Evolutionary conservation across 495 filamentous ascomycete species (phyloP).

Genomic region (Hyaloscypha bicolor): DNA sequence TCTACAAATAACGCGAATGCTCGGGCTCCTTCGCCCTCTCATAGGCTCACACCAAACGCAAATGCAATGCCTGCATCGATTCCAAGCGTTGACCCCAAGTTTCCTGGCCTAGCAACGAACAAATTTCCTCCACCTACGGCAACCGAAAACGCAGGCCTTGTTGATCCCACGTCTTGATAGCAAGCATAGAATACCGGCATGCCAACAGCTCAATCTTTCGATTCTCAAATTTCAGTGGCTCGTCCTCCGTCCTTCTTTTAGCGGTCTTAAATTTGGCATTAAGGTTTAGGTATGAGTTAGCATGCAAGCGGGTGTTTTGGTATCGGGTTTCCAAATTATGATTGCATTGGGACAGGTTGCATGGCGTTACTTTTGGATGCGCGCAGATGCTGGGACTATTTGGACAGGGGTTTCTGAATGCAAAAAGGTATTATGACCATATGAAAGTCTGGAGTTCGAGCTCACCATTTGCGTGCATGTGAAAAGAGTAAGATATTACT

Average conservation of each 20-base stretch:
- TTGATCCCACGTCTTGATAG: neutral
- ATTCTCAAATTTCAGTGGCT: neutral
- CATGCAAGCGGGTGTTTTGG: constrained; percentile 21
- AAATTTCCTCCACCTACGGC: constrained; percentile 14
- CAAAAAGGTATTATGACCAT: neutral
- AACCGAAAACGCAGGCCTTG: constrained; percentile 1
- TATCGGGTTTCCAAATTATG: neutral
- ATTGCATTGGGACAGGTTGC: constrained; percentile 17
- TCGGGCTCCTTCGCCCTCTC: constrained; percentile 18
- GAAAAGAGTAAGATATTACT: neutral
- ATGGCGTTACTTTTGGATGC: constrained; percentile 11
- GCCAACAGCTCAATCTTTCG: neutral
- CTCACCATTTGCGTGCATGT: neutral
- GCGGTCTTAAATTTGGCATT: neutral
- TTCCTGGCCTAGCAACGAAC: constrained; percentile 12
- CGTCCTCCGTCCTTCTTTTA: neutral
- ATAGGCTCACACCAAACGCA: constrained; percentile 11
- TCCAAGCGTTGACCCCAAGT: constrained; percentile 23
- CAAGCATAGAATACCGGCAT: neutral
- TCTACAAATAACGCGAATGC: constrained; percentile 19
- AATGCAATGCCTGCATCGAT: constrained; percentile 26
- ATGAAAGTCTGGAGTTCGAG: neutral
- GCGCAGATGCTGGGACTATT: neutral
- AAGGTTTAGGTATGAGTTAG: constrained; percentile 2
- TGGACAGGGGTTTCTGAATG: neutral